phyloP scores from a whole-genome alignment of 306 rosid species.

The Neltuma alba region DNA sequence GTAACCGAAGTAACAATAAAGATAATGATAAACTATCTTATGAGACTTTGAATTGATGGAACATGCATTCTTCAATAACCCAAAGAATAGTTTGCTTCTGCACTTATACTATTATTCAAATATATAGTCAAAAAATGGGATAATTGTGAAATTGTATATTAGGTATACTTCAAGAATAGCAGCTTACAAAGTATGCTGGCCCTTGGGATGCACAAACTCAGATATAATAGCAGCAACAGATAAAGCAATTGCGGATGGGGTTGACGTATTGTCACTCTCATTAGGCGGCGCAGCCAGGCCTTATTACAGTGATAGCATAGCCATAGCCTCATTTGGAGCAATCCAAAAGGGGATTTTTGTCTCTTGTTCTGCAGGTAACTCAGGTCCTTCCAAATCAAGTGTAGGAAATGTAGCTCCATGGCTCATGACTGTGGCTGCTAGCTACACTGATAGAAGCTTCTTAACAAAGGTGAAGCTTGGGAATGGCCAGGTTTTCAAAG shows the following conservation, averaged over 20 bases:
- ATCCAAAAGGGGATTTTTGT: slow-evolving; percentile 55
- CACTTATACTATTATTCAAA: not conserved
- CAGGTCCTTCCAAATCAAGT: slow-evolving; percentile 60
- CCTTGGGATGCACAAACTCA: slow-evolving; percentile 58
- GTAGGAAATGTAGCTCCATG: slow-evolving; percentile 70
- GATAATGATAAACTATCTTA: not conserved
- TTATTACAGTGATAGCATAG: slow-evolving; percentile 53
- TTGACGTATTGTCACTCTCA: slow-evolving; percentile 72
- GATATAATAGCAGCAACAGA: slow-evolving; percentile 73
- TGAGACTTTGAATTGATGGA: not conserved
- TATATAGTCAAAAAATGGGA: not conserved
- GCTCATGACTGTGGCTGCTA: slow-evolving; percentile 83
- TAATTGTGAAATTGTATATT: not conserved
- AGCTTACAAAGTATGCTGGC: slow-evolving; percentile 81
- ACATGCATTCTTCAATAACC: not conserved
- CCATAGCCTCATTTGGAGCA: slow-evolving; percentile 75
- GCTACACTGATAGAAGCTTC: slow-evolving; percentile 69
- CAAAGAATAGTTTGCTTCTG: not conserved
- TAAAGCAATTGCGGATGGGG: slow-evolving; percentile 71
- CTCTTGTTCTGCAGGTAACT: slow-evolving; percentile 78
- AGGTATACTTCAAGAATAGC: slow-evolving; percentile 64
- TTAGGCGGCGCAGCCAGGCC: slow-evolving; percentile 59
- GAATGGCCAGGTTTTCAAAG: slow-evolving; percentile 52
- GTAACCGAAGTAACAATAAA: too few relatives aligned
- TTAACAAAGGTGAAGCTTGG: slow-evolving; percentile 70